Evolutionary conservation across 2,329 filamentous ascomycete species (phyloP).

Genomic region (Ophiostoma ulmi): DNA sequence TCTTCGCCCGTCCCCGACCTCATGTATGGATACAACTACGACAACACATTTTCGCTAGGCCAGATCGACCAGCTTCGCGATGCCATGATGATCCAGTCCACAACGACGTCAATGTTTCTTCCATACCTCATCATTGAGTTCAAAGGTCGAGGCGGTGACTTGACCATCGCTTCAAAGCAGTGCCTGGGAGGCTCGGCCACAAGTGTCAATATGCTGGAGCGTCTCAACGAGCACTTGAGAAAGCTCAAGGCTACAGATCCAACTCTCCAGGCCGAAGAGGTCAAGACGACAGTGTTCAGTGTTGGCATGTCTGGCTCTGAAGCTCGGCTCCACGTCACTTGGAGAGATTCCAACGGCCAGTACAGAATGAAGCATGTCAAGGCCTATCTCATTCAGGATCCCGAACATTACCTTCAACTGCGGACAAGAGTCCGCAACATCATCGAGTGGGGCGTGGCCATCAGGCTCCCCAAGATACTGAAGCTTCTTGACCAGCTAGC

Average conservation of each 20-base stretch:
- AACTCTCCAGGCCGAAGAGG: neutral
- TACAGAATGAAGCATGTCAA: neutral
- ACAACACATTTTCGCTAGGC: neutral
- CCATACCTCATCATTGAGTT: neutral
- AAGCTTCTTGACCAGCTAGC: neutral
- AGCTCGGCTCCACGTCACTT: neutral
- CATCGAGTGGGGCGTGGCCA: neutral
- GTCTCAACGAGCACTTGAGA: neutral
- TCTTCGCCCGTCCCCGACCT: neutral
- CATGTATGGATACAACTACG: neutral
- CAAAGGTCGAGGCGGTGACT: neutral
- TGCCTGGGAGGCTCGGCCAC: neutral
- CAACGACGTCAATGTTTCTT: neutral
- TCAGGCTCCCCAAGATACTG: neutral
- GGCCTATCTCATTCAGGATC: neutral
- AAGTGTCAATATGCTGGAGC: neutral
- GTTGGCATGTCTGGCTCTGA: neutral
- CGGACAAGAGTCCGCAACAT: neutral
- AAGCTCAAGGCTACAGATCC: neutral
- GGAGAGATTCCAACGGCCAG: neutral
- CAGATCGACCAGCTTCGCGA: neutral
- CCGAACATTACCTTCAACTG: neutral
- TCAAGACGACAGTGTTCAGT: neutral
- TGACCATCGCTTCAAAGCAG: neutral
- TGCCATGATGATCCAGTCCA: neutral